Base-by-base conservation (phyloP, 345 rosid genomes). In the Euphorbia lathyris region DNA sequence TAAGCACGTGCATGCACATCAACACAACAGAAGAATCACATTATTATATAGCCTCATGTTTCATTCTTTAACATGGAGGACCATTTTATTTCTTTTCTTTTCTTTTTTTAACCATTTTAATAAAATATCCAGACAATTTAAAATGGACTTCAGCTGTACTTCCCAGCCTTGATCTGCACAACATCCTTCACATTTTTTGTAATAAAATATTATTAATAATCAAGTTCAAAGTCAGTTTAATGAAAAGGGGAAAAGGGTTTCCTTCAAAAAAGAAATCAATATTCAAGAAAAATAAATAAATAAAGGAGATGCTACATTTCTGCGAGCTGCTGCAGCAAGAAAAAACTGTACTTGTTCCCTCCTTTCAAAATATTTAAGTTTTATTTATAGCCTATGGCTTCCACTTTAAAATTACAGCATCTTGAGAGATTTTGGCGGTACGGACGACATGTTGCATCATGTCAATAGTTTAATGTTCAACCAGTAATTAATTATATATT, bases 111-210 rank as follows among this genome's bases (percentile, higher is more conserved):
- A n/a, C n/a, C n/a, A n/a, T n/a, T n/a, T n/a, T n/a, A n/a, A n/a
- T n/a, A n/a, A n/a, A n/a, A n/a, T n/a, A n/a, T n/a, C n/a, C n/a
- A n/a, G n/a, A n/a, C 20, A 29, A 38, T 43, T 42, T 63, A 68
- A 72, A 77, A 72, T 58, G 16, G 42, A 73, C 64, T 77, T 78
- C 72, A 52, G 19, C 7, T 69, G 81, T 78, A 78, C 81, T 78
- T 78, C 16, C 71, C 53, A 20, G n/a, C 10, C 38, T 63, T 52
- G 51, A 25, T 65, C 64, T 19, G 7, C 58, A 22, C 63, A 45
- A 30, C 8, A 40, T 45, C 48, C 65, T 43, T 32, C 55, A n/a
- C n/a, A n/a, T 7, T 27, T 55, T n/a, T 42, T 72, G 64, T 64
- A 23, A 8, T 23, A 52, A 52, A 52, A 62, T 20, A 8, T 10